Conservation (phyloP, 2,329 filamentous ascomycete genomes). For the Aureobasidium pullulans region DNA sequence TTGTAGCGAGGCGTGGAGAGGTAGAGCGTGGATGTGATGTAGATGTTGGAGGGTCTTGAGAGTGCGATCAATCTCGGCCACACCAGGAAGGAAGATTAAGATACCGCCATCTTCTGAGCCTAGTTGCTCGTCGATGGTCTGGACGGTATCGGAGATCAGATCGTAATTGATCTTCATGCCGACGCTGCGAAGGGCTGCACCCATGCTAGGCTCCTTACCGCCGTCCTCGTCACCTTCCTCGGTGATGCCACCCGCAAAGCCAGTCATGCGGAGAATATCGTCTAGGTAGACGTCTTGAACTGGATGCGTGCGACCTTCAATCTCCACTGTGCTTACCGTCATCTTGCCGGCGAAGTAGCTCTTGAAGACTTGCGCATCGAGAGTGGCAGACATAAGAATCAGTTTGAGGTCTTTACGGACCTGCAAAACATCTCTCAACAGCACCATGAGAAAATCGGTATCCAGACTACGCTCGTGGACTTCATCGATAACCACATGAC, state of each 20-base stretch:
- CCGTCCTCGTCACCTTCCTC: slow-evolving; percentile 42
- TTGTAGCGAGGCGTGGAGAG: slow-evolving; percentile 85
- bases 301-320: slow-evolving; percentile 80
- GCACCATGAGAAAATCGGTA: slow-evolving; percentile 84
- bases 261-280: slow-evolving; percentile 73
- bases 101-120: slow-evolving; percentile 72
- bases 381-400: slow-evolving; percentile 91
- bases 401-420: slow-evolving; percentile 74
- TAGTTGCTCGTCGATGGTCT: slow-evolving; percentile 72
- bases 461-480: slow-evolving; percentile 93
- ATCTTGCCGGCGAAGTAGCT: slow-evolving; percentile 60
- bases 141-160: slow-evolving; percentile 71
- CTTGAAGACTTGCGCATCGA: slow-evolving; percentile 80
- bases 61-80: slow-evolving; percentile 81
- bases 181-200: slow-evolving; percentile 35
- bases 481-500: slow-evolving; percentile 91
- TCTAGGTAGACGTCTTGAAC: slow-evolving; percentile 87
- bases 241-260: slow-evolving; percentile 46
- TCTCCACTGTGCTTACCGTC: slow-evolving; percentile 71
- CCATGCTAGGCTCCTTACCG: slow-evolving; percentile 34
- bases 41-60: slow-evolving; percentile 61
- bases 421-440: slow-evolving; percentile 74
- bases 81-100: slow-evolving; percentile 89
- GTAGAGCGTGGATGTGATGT: slow-evolving; percentile 66
- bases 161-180: slow-evolving; percentile 86